A percentile compares a stretch with the other conserved stretches of the same genome.
Evolutionary conservation across 257 asterid genomes (phyloP).

Genomic region (Solanum dulcamara): DNA sequence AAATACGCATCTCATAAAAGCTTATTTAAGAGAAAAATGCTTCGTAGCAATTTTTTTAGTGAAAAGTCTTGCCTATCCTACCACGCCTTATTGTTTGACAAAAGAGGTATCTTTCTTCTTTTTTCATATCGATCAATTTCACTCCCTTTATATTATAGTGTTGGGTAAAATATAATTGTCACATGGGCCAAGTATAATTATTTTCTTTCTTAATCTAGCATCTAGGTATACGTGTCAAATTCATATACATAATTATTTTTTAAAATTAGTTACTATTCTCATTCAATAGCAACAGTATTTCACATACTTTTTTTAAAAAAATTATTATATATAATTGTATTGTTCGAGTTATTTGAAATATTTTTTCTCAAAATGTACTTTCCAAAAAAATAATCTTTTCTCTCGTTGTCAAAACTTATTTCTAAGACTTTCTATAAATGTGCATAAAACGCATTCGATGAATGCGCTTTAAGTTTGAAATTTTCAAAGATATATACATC

Average conservation of each 20-base stretch:
- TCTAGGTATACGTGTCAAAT: neutral
- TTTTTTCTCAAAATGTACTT: neutral
- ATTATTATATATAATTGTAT: neutral
- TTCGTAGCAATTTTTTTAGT: neutral
- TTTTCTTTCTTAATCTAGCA: neutral
- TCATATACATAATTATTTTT: neutral
- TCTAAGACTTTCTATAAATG: neutral
- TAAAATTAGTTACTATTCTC: too few species aligned
- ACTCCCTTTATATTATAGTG: neutral
- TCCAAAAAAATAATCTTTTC: neutral
- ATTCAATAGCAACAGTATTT: neutral
- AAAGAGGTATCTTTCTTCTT: neutral
- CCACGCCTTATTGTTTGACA: neutral
- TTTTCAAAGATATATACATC: neutral
- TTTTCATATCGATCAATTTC: neutral
- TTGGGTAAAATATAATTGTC: neutral
- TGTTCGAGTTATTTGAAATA: neutral
- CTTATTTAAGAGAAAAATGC: neutral
- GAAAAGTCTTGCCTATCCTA: neutral
- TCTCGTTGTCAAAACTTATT: neutral
- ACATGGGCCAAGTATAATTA: neutral
- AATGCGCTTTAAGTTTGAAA: neutral
- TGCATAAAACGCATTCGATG: neutral
- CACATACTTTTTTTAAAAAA: neutral
- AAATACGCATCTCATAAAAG: neutral